phyloP scores from a whole-genome alignment of 441 rosid genomes.

The Populus hybrid region DNA sequence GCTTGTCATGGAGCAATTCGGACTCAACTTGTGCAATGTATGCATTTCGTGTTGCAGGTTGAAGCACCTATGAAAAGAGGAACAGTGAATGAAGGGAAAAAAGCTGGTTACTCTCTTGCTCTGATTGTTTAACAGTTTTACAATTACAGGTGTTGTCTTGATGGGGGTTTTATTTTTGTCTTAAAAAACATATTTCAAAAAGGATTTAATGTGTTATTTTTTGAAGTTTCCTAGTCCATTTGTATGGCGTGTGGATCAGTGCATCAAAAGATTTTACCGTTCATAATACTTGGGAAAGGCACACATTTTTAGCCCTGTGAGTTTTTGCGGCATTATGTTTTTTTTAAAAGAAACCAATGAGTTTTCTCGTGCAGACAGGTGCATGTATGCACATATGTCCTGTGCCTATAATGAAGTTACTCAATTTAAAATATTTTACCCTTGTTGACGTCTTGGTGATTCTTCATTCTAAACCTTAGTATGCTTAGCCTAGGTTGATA shows the following conservation, averaged over 20 bases:
- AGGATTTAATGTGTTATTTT: background rate
- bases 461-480: background rate
- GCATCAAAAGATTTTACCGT: background rate
- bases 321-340: background rate
- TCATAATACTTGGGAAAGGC: too few species aligned
- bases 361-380: background rate
- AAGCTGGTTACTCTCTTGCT: constrained; percentile 26
- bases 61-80: constrained; percentile 36
- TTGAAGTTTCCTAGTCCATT: background rate
- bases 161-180: background rate
- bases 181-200: too few species aligned
- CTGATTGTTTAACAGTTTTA: background rate
- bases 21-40: constrained; percentile 2
- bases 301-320: background rate
- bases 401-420: background rate
- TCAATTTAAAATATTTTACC: background rate
- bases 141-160: too few species aligned
- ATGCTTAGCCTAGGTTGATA: background rate
- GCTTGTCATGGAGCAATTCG: background rate
- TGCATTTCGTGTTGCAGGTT: constrained; percentile 28
- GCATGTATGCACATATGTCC: background rate
- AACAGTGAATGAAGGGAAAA: constrained; percentile 31
- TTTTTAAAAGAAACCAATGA: background rate
- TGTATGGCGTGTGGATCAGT: background rate
- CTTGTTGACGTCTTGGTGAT: background rate